Evolutionary conservation across 1,139 yeast genomes (phyloP).

Genomic region (Saccharomyces hybrid): DNA sequence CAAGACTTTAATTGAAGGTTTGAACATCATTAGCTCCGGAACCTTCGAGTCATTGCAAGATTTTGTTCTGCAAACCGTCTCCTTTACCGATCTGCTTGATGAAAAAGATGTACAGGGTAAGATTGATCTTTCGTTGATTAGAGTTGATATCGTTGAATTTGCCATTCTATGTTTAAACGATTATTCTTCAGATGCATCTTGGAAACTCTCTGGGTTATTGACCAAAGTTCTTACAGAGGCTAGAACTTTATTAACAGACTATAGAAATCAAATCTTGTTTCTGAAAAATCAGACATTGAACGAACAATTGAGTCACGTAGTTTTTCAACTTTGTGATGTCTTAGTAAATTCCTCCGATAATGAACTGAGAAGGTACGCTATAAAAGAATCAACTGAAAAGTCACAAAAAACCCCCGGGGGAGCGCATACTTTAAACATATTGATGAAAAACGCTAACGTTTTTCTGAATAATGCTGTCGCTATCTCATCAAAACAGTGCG

Average conservation of each 20-base stretch:
- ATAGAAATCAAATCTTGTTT: conserved; percentile 11
- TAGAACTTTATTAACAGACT: conserved; percentile 11
- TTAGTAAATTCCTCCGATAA: conserved; percentile 22
- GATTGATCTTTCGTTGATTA: conserved; percentile 6
- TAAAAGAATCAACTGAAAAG: conserved; percentile 8
- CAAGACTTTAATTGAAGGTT: background rate
- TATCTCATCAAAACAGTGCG: conserved; percentile 25
- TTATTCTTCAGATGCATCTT: conserved; percentile 5
- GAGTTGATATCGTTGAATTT: conserved; percentile 10
- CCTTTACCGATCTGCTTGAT: conserved; percentile 9
- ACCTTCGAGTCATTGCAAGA: background rate
- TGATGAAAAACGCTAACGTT: conserved; percentile 23
- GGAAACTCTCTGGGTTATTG: conserved; percentile 22
- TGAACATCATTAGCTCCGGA: background rate
- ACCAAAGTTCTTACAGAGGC: conserved; percentile 14
- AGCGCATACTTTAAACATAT: conserved; percentile 9
- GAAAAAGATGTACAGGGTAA: conserved; percentile 9
- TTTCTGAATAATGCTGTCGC: conserved; percentile 19
- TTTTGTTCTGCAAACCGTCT: conserved; percentile 2
- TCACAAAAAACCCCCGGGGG: conserved; percentile 1
- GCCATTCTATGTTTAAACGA: conserved; percentile 6
- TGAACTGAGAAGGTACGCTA: conserved; percentile 19
- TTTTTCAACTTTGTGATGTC: conserved; percentile 25
- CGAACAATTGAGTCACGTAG: conserved; percentile 20
- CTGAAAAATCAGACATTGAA: conserved; percentile 10